Evolutionary conservation across 1,284 basidiomycete genomes (phyloP).

Genomic region (Farysia itapuensis): DNA sequence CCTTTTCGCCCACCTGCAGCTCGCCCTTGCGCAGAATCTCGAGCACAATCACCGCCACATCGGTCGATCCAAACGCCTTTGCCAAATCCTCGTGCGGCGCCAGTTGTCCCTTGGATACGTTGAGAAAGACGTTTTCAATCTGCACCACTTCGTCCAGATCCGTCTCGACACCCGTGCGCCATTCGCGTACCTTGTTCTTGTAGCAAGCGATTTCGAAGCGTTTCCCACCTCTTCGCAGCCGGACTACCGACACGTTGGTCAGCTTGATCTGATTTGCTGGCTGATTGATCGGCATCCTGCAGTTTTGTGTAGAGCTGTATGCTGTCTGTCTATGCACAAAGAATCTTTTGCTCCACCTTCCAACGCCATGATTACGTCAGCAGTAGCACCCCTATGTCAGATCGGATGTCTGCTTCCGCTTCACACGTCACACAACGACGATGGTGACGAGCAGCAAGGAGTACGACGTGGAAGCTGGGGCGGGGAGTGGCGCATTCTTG

Average conservation of each 20-base stretch:
- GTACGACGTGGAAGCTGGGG: too few species aligned
- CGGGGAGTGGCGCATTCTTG: too few species aligned
- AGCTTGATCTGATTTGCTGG: conserved; percentile 63
- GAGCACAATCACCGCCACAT: conserved; percentile 74
- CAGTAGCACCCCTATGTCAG: too few species aligned
- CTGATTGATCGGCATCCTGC: too few species aligned
- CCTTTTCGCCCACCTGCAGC: conserved; percentile 94
- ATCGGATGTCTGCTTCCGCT: too few species aligned
- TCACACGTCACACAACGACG: too few species aligned
- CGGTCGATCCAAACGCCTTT: conserved; percentile 83
- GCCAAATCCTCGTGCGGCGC: conserved; percentile 85
- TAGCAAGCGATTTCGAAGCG: conserved; percentile 99
- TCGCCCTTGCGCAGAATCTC: conserved; percentile 96
- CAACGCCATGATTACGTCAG: too few species aligned
- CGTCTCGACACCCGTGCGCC: conserved; percentile 90
- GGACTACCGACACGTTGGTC: conserved; percentile 93
- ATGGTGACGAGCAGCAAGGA: too few species aligned
- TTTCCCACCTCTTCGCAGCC: conserved; percentile 93
- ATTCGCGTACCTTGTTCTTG: conserved; percentile 99
- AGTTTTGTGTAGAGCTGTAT: too few species aligned
- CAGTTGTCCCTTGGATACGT: conserved; percentile 93
- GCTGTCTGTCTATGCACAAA: too few species aligned
- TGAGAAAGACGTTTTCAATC: conserved; percentile 91
- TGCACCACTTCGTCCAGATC: conserved; percentile 94
- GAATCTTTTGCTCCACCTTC: too few species aligned